Evolutionary conservation across 2,329 filamentous ascomycete species (phyloP), one percentile per base, ranked within the genome.

Genomic region (Phoma sp.): DNA sequence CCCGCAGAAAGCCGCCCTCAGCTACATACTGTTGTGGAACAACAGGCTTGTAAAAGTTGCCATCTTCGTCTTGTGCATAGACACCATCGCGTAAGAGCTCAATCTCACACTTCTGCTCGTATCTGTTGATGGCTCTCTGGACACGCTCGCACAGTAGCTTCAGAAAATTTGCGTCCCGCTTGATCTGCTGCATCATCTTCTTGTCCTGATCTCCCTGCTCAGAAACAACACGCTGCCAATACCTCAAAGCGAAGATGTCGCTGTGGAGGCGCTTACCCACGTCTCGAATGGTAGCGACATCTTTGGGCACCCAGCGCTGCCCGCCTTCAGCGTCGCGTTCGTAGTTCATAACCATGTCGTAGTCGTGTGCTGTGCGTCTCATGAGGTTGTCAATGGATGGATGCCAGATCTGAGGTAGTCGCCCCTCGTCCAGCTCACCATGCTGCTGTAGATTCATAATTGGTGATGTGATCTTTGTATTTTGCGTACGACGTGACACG

Each of bases 321-420:
- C 66, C 65, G n/a, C 48, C 58, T 24, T 47, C 29, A 1, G 52
- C 60, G 17, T 64, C 58, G 21, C 56, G 55, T 6, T 49, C 17
- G 43, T 67, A 67, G 35, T 55, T 46, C 32, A 62, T 35, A 15
- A 68, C 52, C 9, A 70, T 53, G n/a, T 63, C 55, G 44, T 63
- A 65, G 38, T 62, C 64, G 35, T 58, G 58, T 5, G 56, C 6
- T 2, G 64, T 67, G 35, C 61, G 63, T 17, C 45, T 22, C 3
- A 63, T 57, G 13, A 67, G 56, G 5, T 36, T 17, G n/a, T 63
- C 55, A 9, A 62, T 46, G 1, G 43, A 36, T 6, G 45, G 27
- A 19, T 52, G 33, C 55, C 62, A 63, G 31, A 58, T 43, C 8
- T 55, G 52, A 1, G 53, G 58, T 8, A 56, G 19, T 21, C 8